Conservation (phyloP, 1,139 yeast genomes). For the Blastobotrys capitulatus region DNA sequence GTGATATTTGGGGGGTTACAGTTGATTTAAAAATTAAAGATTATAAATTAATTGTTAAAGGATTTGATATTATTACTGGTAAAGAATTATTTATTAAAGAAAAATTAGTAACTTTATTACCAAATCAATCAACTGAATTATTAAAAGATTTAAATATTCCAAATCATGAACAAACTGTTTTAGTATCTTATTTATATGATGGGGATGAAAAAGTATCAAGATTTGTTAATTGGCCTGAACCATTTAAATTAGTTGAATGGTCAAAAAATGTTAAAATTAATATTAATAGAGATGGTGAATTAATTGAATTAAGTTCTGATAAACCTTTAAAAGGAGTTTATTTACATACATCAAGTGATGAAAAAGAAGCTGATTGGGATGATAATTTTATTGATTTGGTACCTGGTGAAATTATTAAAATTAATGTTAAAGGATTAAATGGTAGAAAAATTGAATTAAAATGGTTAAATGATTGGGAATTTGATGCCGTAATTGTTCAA, state of each 20-base stretch:
- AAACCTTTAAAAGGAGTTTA: conserved; percentile 20
- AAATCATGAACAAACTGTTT: conserved; percentile 9
- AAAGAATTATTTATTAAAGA: conserved; percentile 12
- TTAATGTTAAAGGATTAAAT: conserved; percentile 14
- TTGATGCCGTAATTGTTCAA: background rate
- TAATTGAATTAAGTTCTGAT: conserved; percentile 11
- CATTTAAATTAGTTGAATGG: conserved; percentile 19
- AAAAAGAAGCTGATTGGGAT: conserved; percentile 19
- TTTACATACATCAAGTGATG: conserved; percentile 13
- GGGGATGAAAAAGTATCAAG: conserved; percentile 11
- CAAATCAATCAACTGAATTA: conserved; percentile 35
- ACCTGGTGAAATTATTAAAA: conserved; percentile 15
- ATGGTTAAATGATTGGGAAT: conserved; percentile 21
- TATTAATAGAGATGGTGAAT: conserved; percentile 4
- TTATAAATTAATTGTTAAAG: conserved; percentile 29
- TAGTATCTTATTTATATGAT: conserved; percentile 14
- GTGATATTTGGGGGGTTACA: conserved; percentile 41
- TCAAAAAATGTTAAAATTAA: conserved; percentile 9
- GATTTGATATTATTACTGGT: conserved; percentile 34
- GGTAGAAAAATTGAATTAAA: conserved; percentile 14
- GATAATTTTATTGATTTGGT: conserved; percentile 22
- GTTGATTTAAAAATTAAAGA: conserved; percentile 21
- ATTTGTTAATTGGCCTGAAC: conserved; percentile 22
- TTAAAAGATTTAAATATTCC: conserved; percentile 11
- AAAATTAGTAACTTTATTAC: conserved; percentile 20